phyloP scores from a whole-genome alignment of 345 rosid species.

The Syzygium grande region DNA sequence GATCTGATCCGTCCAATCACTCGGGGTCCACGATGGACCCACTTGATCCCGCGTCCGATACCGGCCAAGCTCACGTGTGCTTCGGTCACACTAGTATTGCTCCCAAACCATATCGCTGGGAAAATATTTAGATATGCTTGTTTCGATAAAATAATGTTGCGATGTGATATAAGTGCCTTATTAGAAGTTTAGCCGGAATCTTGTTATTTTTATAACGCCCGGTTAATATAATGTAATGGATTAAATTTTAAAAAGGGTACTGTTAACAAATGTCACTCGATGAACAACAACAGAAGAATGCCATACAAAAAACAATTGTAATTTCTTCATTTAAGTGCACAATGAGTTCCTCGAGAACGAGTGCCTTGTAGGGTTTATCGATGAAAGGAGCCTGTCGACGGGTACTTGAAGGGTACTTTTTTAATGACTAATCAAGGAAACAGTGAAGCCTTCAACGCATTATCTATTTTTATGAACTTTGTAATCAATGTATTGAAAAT shows the following conservation, averaged over 20 bases:
- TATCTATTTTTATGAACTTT: background rate
- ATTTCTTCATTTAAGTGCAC: background rate
- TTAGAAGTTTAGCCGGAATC: background rate
- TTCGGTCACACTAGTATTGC: background rate
- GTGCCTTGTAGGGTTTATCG: background rate
- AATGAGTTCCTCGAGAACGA: background rate
- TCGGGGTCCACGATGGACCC: background rate
- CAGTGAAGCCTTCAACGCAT: background rate
- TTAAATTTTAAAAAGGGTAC: background rate
- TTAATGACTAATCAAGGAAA: background rate
- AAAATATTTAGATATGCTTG: background rate
- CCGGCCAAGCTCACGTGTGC: background rate
- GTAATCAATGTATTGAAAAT: background rate
- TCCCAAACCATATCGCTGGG: background rate
- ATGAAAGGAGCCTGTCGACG: background rate
- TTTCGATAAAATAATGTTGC: background rate
- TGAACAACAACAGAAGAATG: background rate
- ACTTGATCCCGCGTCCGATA: background rate
- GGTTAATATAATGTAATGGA: background rate
- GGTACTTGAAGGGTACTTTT: too few species aligned
- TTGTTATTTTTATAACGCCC: background rate
- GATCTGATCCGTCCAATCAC: background rate
- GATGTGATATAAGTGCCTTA: background rate
- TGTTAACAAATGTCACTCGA: background rate
- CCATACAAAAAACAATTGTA: background rate